A percentile compares a stretch with the other conserved stretches of the same genome.
phyloP scores from a whole-genome alignment of 495 filamentous ascomycete genomes.

The Xylaria telfairii region DNA sequence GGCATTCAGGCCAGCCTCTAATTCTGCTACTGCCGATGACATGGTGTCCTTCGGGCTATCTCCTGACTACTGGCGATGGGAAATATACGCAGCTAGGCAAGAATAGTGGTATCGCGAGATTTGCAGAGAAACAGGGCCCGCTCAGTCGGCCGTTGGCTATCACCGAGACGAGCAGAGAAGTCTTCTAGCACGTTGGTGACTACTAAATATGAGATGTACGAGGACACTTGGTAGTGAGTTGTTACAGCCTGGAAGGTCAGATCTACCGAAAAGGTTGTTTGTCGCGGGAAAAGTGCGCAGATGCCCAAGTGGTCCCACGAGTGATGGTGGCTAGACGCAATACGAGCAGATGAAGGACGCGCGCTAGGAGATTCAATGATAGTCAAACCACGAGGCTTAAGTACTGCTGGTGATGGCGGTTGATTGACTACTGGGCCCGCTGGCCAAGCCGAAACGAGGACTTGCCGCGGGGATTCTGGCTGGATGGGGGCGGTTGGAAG shows the following conservation, averaged over 20 bases:
- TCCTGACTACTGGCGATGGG: conserved; percentile 33
- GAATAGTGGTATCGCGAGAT: conserved; percentile 25
- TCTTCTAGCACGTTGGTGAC: conserved; percentile 29
- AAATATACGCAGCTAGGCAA: conserved; percentile 27
- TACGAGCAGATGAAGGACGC: conserved; percentile 19
- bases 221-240: conserved; percentile 25
- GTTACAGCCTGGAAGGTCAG: conserved; percentile 29
- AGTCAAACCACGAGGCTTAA: background rate
- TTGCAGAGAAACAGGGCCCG: conserved; percentile 5
- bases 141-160: conserved; percentile 11
- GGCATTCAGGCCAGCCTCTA: conserved; percentile 87
- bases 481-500: background rate
- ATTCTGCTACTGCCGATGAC: conserved; percentile 84
- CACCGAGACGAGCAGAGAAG: conserved; percentile 26
- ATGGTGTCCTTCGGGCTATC: conserved; percentile 54
- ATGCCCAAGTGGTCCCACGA: conserved; percentile 12
- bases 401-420: background rate
- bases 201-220: conserved; percentile 28
- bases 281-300: conserved; percentile 17
- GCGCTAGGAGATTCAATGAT: conserved; percentile 15
- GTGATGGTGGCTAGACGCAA: conserved; percentile 4
- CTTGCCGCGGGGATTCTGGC: conserved; percentile 16
- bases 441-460: conserved; percentile 24
- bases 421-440: conserved; percentile 25
- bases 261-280: conserved; percentile 21